Conservation (phyloP, 2,329 filamentous ascomycete genomes). For the Aspergillus aculeatus region DNA sequence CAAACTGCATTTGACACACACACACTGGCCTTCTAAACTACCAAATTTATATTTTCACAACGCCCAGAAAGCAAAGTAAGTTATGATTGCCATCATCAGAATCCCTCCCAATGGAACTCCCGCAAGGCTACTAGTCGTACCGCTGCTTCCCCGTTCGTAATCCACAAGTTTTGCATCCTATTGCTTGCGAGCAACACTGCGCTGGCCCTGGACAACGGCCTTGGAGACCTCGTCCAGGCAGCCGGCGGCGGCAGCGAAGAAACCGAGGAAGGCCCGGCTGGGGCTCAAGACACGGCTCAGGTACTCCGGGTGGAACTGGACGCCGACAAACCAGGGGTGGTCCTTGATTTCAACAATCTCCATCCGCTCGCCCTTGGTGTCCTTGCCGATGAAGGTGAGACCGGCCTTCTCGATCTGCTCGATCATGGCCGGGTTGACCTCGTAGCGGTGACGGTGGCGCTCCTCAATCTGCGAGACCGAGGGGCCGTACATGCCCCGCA, state of each 20-base stretch:
- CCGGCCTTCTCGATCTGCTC: constrained; percentile 66
- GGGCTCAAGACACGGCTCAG: constrained; percentile 71
- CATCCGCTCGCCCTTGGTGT: constrained; percentile 75
- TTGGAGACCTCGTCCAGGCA: constrained; percentile 52
- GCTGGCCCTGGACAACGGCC: constrained; percentile 22
- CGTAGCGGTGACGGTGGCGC: constrained; percentile 84
- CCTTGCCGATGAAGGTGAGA: constrained; percentile 74
- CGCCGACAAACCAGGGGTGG: constrained; percentile 80
- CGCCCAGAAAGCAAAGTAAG: neutral
- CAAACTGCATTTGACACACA: neutral
- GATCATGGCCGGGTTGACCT: constrained; percentile 80
- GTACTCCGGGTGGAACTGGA: constrained; percentile 90
- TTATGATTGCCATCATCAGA: neutral
- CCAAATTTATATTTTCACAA: neutral
- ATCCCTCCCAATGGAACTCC: neutral
- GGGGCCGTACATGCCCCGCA: constrained; percentile 71
- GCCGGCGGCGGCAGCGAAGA: constrained; percentile 74
- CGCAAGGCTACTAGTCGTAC: neutral
- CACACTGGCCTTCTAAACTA: neutral
- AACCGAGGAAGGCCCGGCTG: constrained; percentile 75
- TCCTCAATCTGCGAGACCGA: constrained; percentile 58
- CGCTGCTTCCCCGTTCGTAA: neutral
- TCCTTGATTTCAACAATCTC: constrained; percentile 79
- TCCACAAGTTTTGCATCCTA: neutral
- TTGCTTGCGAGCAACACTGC: constrained; percentile 17